phyloP scores from a whole-genome alignment of 75 land plant genomes.

The Sequoiadendron giganteum region DNA sequence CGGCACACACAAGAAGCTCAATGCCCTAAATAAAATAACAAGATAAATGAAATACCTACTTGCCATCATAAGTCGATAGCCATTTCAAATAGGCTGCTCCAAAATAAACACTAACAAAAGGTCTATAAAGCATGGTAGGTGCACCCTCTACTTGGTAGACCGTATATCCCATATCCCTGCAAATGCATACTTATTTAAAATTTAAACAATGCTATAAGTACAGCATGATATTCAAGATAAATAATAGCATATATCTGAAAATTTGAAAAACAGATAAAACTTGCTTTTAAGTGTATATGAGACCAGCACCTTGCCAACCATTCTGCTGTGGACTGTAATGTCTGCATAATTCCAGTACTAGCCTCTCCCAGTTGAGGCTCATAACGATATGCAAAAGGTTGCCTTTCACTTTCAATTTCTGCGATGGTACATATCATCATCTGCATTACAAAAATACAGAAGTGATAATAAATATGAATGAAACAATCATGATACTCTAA shows the following conservation, averaged over 20 bases:
- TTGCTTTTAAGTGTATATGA: neutral
- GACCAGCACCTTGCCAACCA: slow-evolving; percentile 65
- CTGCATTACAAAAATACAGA: slow-evolving; percentile 28
- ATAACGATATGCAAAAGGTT: slow-evolving; percentile 58
- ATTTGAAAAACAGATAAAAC: neutral
- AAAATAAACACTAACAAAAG: slow-evolving; percentile 82
- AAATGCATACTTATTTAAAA: slow-evolving; percentile 2
- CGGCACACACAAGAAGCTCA: neutral
- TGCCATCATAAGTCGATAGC: slow-evolving; percentile 72
- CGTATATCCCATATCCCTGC: slow-evolving; percentile 75
- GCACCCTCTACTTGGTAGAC: slow-evolving; percentile 58
- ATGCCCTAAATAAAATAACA: neutral
- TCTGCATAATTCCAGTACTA: slow-evolving; percentile 79
- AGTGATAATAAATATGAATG: neutral
- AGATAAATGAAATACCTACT: slow-evolving; percentile 43
- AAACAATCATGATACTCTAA: neutral
- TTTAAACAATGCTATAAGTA: neutral
- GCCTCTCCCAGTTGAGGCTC: slow-evolving; percentile 58
- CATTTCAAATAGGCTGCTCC: slow-evolving; percentile 89
- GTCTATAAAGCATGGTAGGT: slow-evolving; percentile 59
- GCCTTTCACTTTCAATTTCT: slow-evolving; percentile 87
- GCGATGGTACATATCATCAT: slow-evolving; percentile 92
- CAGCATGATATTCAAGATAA: neutral
- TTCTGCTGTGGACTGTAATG: slow-evolving; percentile 71
- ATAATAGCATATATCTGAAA: neutral